Conservation (phyloP, 202 grass and related monocot species). For the Musa balbisiana region DNA sequence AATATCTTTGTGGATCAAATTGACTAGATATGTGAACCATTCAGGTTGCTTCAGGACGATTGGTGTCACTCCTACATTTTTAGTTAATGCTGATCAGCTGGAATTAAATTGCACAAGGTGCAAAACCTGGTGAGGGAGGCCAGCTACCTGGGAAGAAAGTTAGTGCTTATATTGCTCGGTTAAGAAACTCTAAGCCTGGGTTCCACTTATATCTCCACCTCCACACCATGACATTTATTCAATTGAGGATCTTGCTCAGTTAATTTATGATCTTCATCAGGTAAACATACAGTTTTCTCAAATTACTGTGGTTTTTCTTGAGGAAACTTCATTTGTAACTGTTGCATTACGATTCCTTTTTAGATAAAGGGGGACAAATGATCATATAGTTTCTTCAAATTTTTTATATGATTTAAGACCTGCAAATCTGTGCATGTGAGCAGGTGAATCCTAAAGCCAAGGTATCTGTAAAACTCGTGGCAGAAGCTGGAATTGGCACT, state of each 20-base stretch:
- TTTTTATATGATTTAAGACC: neutral
- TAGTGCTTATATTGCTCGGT: slow-evolving; percentile 91
- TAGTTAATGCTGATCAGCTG: slow-evolving; percentile 88
- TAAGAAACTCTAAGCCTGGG: slow-evolving; percentile 97
- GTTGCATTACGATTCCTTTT: too few species aligned
- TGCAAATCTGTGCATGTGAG: slow-evolving; percentile 18
- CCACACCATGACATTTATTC: slow-evolving; percentile 99
- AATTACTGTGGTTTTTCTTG: neutral
- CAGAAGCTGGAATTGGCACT: slow-evolving; percentile 99
- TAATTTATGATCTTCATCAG: slow-evolving; percentile 99
- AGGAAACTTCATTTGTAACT: neutral
- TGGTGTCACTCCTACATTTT: slow-evolving; percentile 97
- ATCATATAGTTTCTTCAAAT: neutral
- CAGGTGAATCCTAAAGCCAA: slow-evolving; percentile 98
- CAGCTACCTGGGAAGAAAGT: slow-evolving; percentile 99
- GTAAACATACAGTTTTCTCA: slow-evolving; percentile 30
- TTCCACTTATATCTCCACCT: slow-evolving; percentile 98
- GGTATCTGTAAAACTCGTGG: slow-evolving; percentile 96
- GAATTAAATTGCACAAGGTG: slow-evolving; percentile 99
- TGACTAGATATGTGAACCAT: neutral
- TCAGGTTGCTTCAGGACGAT: slow-evolving; percentile 98
- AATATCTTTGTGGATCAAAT: neutral
- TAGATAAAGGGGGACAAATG: neutral
- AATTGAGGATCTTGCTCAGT: slow-evolving; percentile 98
- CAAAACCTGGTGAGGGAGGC: slow-evolving; percentile 97